These are phyloP conservation scores for Vinca minor DNA, from an alignment of 257 asterid genomes.

Conservation along the genomic window DNA sequence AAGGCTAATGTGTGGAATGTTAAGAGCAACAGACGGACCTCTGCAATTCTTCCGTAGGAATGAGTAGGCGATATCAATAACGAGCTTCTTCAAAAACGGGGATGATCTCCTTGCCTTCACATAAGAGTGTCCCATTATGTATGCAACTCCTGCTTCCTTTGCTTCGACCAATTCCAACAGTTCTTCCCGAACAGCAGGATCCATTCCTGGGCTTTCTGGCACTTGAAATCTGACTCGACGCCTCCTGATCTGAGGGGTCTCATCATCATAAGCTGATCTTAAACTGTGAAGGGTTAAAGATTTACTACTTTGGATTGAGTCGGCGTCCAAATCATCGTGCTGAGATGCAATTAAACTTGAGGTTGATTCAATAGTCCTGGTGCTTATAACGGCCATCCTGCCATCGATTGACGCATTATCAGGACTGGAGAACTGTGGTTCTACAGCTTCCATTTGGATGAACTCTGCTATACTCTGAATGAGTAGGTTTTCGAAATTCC, in stretches of 20 bases:
- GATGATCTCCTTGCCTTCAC: constrained; percentile 79
- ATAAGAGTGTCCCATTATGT: constrained; percentile 88
- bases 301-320: constrained; percentile 59
- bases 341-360: constrained; percentile 41
- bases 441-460: constrained; percentile 87
- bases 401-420: constrained; percentile 70
- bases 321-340: constrained; percentile 30
- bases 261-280: constrained; percentile 66
- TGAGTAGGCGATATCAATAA: constrained; percentile 76
- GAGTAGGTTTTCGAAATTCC: constrained; percentile 64
- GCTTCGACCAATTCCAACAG: constrained; percentile 71
- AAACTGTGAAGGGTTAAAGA: constrained; percentile 64
- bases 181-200: constrained; percentile 64
- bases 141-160: constrained; percentile 89
- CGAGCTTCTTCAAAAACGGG: constrained; percentile 58
- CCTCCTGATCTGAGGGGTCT: constrained; percentile 65
- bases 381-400: constrained; percentile 92
- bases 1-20: constrained; percentile 90
- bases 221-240: constrained; percentile 58
- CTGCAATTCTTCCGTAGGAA: constrained; percentile 88
- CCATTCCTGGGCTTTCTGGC: constrained; percentile 53
- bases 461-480: constrained; percentile 88
- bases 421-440: constrained; percentile 59
- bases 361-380: constrained; percentile 32
- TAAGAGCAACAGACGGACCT: constrained; percentile 88